Evolutionary conservation across 1,284 basidiomycete species (phyloP).

Genomic region (Naganishia liquefaciens): DNA sequence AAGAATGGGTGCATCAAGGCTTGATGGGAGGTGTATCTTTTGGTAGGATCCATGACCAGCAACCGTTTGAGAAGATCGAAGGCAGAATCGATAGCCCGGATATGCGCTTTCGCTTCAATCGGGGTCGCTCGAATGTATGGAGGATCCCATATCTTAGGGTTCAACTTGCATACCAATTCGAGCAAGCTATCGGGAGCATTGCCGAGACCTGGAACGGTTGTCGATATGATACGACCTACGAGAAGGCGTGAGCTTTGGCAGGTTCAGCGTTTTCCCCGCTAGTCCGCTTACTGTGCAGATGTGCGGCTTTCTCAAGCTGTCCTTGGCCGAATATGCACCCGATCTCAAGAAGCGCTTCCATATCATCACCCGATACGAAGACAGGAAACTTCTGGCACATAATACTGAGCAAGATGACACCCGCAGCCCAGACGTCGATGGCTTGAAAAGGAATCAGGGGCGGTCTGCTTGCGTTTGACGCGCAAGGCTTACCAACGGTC

Average conservation of each 20-base stretch:
- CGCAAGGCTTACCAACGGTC: slow-evolving; percentile 69
- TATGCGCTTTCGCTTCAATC: slow-evolving; percentile 55
- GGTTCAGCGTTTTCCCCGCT: neutral
- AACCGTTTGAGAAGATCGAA: slow-evolving; percentile 71
- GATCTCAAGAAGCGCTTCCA: slow-evolving; percentile 94
- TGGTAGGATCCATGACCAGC: slow-evolving; percentile 72
- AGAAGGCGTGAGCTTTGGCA: too few relatives aligned
- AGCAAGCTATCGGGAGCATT: slow-evolving; percentile 66
- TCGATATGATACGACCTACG: slow-evolving; percentile 78
- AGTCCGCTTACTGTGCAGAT: slow-evolving; percentile 75
- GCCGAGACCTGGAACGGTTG: slow-evolving; percentile 76
- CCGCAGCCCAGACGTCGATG: slow-evolving; percentile 94
- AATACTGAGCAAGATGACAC: slow-evolving; percentile 89
- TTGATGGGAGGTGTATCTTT: slow-evolving; percentile 70
- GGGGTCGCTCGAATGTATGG: slow-evolving; percentile 50
- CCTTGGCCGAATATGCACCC: slow-evolving; percentile 80
- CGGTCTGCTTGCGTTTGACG: neutral
- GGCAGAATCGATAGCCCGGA: slow-evolving; percentile 62
- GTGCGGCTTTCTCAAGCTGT: slow-evolving; percentile 81
- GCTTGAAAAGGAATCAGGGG: slow-evolving; percentile 58
- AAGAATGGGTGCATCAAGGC: slow-evolving; percentile 80
- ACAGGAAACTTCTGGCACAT: slow-evolving; percentile 89
- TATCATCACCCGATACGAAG: slow-evolving; percentile 92
- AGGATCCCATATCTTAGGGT: slow-evolving; percentile 68
- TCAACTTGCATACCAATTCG: slow-evolving; percentile 72